A percentile compares a stretch with the other conserved stretches of the same genome.
phyloP scores from a whole-genome alignment of 2,329 filamentous ascomycete genomes.

The Beauveria brongniartii region DNA sequence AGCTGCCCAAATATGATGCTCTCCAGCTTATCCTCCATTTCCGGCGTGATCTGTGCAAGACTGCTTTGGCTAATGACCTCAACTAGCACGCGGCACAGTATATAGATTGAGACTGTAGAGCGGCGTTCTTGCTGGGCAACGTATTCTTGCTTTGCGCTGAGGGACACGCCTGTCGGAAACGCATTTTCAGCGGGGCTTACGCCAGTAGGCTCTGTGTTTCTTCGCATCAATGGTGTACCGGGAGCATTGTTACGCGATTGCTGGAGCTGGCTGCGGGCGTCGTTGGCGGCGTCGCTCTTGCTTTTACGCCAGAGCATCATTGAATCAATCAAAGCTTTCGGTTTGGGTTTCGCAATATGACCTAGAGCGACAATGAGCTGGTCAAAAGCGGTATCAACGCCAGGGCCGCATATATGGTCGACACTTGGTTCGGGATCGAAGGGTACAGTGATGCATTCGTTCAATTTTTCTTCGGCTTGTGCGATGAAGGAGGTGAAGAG shows the following conservation, averaged over 20 bases:
- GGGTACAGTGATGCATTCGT: slow-evolving; percentile 72
- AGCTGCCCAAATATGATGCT: slow-evolving; percentile 96
- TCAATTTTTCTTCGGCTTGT: slow-evolving; percentile 93
- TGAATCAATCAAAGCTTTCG: slow-evolving; percentile 89
- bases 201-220: slow-evolving; percentile 67
- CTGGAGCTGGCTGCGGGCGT: slow-evolving; percentile 52
- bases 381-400: slow-evolving; percentile 82
- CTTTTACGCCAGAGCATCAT: slow-evolving; percentile 98
- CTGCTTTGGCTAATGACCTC: slow-evolving; percentile 91
- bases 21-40: slow-evolving; percentile 91
- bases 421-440: slow-evolving; percentile 77
- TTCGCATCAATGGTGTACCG: slow-evolving; percentile 49
- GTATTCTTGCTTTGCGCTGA: slow-evolving; percentile 56
- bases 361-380: slow-evolving; percentile 89
- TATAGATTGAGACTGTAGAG: slow-evolving; percentile 91
- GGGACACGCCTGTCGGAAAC: slow-evolving; percentile 28
- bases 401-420: slow-evolving; percentile 83
- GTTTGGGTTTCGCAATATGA: slow-evolving; percentile 88
- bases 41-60: slow-evolving; percentile 70
- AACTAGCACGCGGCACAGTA: slow-evolving; percentile 86
- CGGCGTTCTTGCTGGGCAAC: slow-evolving; percentile 76
- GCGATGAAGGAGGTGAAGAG: slow-evolving; percentile 96
- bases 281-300: slow-evolving; percentile 81
- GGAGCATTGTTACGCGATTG: slow-evolving; percentile 37
- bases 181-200: slow-evolving; percentile 25